Base-by-base conservation (phyloP, 192 early-diverging fungal genomes). In the Coemansia sp. region DNA sequence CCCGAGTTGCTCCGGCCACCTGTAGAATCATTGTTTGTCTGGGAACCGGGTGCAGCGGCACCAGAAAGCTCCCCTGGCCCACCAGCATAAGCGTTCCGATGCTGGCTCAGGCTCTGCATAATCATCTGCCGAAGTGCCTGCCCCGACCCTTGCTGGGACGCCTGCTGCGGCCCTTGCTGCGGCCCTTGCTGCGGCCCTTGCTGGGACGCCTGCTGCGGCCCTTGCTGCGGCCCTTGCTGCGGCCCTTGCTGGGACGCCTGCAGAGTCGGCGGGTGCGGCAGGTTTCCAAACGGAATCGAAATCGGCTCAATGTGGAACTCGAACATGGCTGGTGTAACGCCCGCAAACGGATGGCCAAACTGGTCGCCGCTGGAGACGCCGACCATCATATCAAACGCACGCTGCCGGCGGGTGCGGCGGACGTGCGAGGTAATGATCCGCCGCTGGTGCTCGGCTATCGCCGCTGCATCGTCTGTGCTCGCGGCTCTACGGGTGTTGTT, bases 271-370 rank as follows among this genome's bases (percentile, higher is more conserved):
- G 32, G 25, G 1, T 16, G 9, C 32, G 25, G 59, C 19, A 21
- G 25, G 1, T 16, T 21, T 12, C 46, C 46, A 12, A 48, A 6
- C 21, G 54, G 32, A 40, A 42, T 14, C 5, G 19, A 27, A 30
- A 58, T 32, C 6, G 56, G 42, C n/a, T 40, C 30, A 32, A 58
- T 46, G 18, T 21, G 56, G 8, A 58, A 16, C 28, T 46, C 56
- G 1, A 58, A 16, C 40, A 31, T 29, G 29, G 40, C 19, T 25
- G n/a, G 28, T 27, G n/a, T 6, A 14, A 25, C 44, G 6, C 10
- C 11, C 1, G 28, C 16, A n/a, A 29, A 22, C 21, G 19, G 10
- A 6, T 48, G 46, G 3, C 12, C 23, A 6, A 11, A 11, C 21
- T 21, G 46, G 6, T 48, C 22, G 21, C 5, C 21, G 12, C 7